A percentile compares a stretch with the other conserved stretches of the same genome.
Conservation (phyloP, 139 green algal genomes). For the Haematococcus lacustris region DNA sequence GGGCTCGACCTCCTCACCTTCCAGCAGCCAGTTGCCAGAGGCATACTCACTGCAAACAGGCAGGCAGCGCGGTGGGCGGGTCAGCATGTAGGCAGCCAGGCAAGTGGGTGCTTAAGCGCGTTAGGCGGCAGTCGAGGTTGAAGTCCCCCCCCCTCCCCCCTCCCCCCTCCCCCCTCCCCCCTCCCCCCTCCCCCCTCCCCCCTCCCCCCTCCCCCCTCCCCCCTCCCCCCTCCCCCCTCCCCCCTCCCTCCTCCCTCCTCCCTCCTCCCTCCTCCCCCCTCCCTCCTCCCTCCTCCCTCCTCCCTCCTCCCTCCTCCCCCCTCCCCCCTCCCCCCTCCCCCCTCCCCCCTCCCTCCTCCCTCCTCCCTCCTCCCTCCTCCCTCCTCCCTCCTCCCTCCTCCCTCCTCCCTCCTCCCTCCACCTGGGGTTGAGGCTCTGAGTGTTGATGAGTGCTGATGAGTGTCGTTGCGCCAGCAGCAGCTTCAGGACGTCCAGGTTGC, state of each 20-base stretch:
- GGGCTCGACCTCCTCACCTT: conserved; percentile 33
- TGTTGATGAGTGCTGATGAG: conserved; percentile 4
- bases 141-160: conserved; percentile 1
- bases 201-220: neutral
- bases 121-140: neutral
- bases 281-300: no score
- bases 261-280: no score
- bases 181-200: no score
- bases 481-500: conserved; percentile 20
- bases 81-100: neutral
- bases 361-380: neutral
- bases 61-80: neutral
- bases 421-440: conserved; percentile 19
- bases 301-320: neutral
- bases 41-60: conserved; percentile 26
- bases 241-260: no score
- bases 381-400: conserved; percentile 8
- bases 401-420: conserved; percentile 26
- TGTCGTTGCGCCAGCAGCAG: conserved; percentile 22
- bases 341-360: neutral
- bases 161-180: neutral
- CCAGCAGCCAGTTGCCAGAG: conserved; percentile 41
- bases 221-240: neutral
- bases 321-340: neutral
- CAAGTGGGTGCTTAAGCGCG: neutral